Percentiles rank a stretch among this genome's conserved stretches.
phyloP scores from a whole-genome alignment of 2,329 filamentous ascomycete genomes.

The Phaeoacremonium minimum region DNA sequence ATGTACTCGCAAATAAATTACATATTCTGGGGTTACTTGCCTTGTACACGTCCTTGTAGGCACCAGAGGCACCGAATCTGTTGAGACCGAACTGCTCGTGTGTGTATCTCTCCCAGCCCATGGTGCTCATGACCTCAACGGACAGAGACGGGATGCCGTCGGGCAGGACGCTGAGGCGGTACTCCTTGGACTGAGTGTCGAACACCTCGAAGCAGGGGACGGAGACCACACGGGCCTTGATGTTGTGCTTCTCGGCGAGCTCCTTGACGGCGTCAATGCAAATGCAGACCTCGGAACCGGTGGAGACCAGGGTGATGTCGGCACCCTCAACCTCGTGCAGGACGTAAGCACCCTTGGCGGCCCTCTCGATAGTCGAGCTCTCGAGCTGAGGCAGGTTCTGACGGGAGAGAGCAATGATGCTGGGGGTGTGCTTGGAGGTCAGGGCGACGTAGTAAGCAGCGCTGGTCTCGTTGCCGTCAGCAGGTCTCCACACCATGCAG shows the following conservation, averaged over 20 bases:
- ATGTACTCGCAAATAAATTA: background rate
- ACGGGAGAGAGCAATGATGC: slow-evolving; percentile 89
- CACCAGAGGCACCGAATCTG: slow-evolving; percentile 94
- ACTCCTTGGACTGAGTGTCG: slow-evolving; percentile 89
- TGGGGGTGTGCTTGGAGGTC: slow-evolving; percentile 84
- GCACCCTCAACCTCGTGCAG: slow-evolving; percentile 80
- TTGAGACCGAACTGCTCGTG: slow-evolving; percentile 99
- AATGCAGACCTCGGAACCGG: slow-evolving; percentile 93
- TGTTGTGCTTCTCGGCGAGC: slow-evolving; percentile 80
- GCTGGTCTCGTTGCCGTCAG: slow-evolving; percentile 96
- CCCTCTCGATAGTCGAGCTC: slow-evolving; percentile 83
- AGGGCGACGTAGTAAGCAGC: slow-evolving; percentile 96
- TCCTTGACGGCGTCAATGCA: slow-evolving; percentile 89
- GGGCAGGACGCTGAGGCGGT: slow-evolving; percentile 87
- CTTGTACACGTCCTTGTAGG: slow-evolving; percentile 97
- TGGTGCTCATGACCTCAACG: slow-evolving; percentile 93
- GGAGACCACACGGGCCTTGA: slow-evolving; percentile 89
- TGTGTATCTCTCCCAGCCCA: slow-evolving; percentile 98
- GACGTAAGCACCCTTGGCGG: slow-evolving; percentile 93
- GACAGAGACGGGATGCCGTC: slow-evolving; percentile 91
- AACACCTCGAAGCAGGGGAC: slow-evolving; percentile 98
- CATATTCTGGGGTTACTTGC: slow-evolving; percentile 37
- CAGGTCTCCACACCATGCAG: slow-evolving; percentile 99
- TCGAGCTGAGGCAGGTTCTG: slow-evolving; percentile 99
- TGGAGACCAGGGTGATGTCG: slow-evolving; percentile 84